These are phyloP conservation scores for Candida labiduridarum DNA, from an alignment of 1,139 yeast species.

Conservation along the genomic window DNA sequence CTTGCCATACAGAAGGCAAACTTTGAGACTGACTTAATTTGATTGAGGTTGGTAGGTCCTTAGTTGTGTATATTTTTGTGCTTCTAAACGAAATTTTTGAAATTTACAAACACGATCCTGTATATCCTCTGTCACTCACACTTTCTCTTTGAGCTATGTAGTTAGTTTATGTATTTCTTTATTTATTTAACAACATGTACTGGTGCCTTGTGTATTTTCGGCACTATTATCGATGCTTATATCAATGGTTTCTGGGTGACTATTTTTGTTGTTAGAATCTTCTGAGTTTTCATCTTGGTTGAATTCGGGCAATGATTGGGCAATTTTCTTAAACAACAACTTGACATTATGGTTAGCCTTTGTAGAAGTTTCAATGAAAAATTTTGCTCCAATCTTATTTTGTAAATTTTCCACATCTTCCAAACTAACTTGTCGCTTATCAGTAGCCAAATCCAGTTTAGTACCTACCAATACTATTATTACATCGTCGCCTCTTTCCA, in stretches of 20 bases:
- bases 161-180: not conserved
- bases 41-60: not conserved
- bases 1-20: constrained; percentile 4
- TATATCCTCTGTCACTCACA: not conserved
- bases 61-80: not conserved
- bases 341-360: constrained; percentile 95
- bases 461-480: constrained; percentile 44
- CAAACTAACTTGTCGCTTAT: constrained; percentile 74
- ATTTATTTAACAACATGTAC: constrained; percentile 8
- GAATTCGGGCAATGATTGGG: constrained; percentile 87
- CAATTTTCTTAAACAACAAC: constrained; percentile 84
- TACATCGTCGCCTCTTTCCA: constrained; percentile 73
- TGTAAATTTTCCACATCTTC: constrained; percentile 76
- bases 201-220: constrained; percentile 4
- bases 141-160: too few species aligned
- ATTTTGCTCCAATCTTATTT: constrained; percentile 61
- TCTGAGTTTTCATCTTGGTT: constrained; percentile 43
- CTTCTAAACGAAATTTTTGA: not conserved
- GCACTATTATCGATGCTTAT: constrained; percentile 38
- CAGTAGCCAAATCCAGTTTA: constrained; percentile 66
- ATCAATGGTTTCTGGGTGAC: constrained; percentile 47
- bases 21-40: constrained; percentile 8
- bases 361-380: constrained; percentile 91
- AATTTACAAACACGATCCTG: not conserved
- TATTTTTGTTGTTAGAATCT: constrained; percentile 9